Evolutionary conservation across 2,329 filamentous ascomycete genomes (phyloP), one percentile per base, ranked within the genome.

Genomic region (Exserohilum turcica): DNA sequence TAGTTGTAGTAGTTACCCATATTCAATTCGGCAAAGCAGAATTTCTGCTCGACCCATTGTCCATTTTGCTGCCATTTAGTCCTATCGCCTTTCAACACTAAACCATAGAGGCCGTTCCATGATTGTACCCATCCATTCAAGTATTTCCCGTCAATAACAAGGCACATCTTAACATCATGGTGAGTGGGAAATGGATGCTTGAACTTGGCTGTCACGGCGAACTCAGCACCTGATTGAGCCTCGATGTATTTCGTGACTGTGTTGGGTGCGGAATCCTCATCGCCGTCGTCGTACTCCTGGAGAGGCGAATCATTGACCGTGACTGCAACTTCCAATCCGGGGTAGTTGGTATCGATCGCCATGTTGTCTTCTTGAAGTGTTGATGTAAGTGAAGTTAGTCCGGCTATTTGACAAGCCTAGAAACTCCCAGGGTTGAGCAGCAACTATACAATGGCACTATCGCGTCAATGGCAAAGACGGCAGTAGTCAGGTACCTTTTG

Each of bases 281-380:
- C 45, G 2, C 33, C 31, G 10, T 61, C 53, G 9, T 59, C 48
- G 24, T 61, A 59, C 33, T 63, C 60, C 28, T 15, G 31, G 3
- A 61, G 33, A 3, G 56, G 43, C 27, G 27, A 6, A 1, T 21
- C 43, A 13, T 54, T 15, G 19, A 61, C 53, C 18, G 43, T 6
- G 7, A 65, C 27, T 19, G 56, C 49, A 3, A 54, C 58, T 29
- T 21, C 54, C 39, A 36, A 46, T 46, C 21, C 37, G 21, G 21
- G 47, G 36, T 18, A 46, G 38, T 16, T 24, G 15, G 15, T 21
- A 31, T 3, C 15, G 16, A 60, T 40, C 6, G 53, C 57, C 61
- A 64, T 66, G 4, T n/a, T 55, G 4, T 29, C 24, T 9, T 37
- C 33, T 16, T 12, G 27, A 13, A 13, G 39, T 7, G 15, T 7